phyloP scores from a whole-genome alignment of 495 filamentous ascomycete species.

The Hypoxylon crocopeplum region DNA sequence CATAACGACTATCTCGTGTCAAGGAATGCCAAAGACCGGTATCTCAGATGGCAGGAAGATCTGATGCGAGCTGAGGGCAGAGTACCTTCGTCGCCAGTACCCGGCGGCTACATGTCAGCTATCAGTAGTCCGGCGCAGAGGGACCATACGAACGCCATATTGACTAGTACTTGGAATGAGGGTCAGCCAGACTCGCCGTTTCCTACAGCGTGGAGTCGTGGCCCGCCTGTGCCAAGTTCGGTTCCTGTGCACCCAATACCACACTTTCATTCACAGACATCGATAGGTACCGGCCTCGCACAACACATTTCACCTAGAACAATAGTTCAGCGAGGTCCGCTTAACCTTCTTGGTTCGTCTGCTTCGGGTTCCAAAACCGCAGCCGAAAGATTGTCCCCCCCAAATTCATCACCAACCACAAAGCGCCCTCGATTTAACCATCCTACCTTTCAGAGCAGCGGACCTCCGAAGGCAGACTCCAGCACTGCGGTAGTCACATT shows the following conservation, averaged over 20 bases:
- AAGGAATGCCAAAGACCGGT: conserved; percentile 74
- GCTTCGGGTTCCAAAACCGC: conserved; percentile 1
- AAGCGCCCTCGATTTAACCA: neutral
- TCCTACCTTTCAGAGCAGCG: conserved; percentile 6
- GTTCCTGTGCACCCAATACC: too few species aligned
- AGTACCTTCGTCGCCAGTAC: conserved; percentile 9
- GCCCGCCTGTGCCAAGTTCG: neutral
- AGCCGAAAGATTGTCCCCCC: neutral
- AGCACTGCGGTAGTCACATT: too few species aligned
- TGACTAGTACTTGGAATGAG: conserved; percentile 67
- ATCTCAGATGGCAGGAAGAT: conserved; percentile 76
- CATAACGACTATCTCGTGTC: conserved; percentile 78
- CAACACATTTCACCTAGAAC: conserved; percentile 9
- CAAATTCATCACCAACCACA: neutral
- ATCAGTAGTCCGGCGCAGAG: conserved; percentile 42
- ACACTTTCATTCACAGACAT: neutral
- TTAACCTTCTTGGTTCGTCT: conserved; percentile 22
- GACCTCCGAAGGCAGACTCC: conserved; percentile 5
- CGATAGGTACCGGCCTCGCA: neutral
- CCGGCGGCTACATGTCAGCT: too few species aligned
- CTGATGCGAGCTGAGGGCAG: conserved; percentile 62
- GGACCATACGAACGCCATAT: conserved; percentile 58
- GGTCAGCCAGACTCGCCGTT: conserved; percentile 62
- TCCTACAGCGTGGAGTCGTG: conserved; percentile 11
- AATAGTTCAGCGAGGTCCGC: conserved; percentile 9